A percentile compares a stretch with the other conserved stretches of the same genome.
Conservation (phyloP, 2,329 filamentous ascomycete genomes). For the Chaetoscypha palmicola region DNA sequence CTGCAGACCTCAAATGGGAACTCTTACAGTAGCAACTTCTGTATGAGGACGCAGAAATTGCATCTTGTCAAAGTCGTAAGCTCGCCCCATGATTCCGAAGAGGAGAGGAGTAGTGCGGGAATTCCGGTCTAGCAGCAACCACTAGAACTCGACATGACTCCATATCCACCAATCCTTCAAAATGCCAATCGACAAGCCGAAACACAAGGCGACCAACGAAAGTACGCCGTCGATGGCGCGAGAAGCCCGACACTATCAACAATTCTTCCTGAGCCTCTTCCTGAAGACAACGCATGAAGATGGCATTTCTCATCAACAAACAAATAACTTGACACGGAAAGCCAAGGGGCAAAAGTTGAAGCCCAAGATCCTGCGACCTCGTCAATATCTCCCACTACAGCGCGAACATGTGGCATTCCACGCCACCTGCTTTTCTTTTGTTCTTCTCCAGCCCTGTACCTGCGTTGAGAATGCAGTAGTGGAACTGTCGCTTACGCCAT, state of each 20-base stretch:
- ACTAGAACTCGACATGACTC: not conserved
- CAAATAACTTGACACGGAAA: not conserved
- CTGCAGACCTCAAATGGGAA: not conserved
- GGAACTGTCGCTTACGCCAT: too few species aligned
- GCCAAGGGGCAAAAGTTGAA: not conserved
- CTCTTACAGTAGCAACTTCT: not conserved
- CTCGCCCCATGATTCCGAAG: not conserved
- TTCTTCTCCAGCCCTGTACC: not conserved
- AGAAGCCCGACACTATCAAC: not conserved
- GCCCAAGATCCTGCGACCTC: not conserved
- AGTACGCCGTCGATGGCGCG: not conserved
- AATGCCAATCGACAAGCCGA: not conserved
- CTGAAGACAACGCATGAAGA: not conserved
- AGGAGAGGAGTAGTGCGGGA: not conserved
- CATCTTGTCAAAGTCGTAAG: not conserved
- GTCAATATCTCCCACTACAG: not conserved
- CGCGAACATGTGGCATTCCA: slow-evolving; percentile 1
- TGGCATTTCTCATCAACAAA: not conserved
- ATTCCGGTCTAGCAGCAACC: not conserved
- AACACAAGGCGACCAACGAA: slow-evolving; percentile 6
- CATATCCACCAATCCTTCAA: slow-evolving; percentile 5
- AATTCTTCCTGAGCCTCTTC: slow-evolving; percentile 1
- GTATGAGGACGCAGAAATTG: not conserved
- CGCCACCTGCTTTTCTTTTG: not conserved
- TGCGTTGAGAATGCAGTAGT: too few species aligned